A percentile compares a stretch with the other conserved stretches of the same genome.
phyloP scores from a whole-genome alignment of 1,139 yeast genomes.

The Saccharomyces hybrid region DNA sequence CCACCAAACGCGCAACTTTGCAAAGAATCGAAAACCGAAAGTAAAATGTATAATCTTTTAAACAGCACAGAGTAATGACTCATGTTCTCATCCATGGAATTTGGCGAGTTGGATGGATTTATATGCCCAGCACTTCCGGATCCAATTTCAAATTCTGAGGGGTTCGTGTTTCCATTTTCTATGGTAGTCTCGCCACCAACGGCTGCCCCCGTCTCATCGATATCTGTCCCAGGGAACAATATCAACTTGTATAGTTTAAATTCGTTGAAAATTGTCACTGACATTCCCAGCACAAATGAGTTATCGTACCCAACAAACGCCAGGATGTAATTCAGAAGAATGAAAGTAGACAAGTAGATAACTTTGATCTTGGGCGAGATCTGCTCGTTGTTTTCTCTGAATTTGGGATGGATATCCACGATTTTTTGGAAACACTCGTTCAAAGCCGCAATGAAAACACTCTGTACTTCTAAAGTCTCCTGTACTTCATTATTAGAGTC shows the following conservation, averaged over 20 bases:
- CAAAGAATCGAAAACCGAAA: constrained; percentile 47
- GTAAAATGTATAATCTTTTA: constrained; percentile 44
- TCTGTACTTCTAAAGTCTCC: constrained; percentile 18
- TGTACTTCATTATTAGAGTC: constrained; percentile 8
- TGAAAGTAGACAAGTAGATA: constrained; percentile 42
- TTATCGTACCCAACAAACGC: constrained; percentile 52
- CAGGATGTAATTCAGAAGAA: constrained; percentile 48
- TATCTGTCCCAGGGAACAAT: constrained; percentile 27
- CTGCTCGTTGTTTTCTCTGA: constrained; percentile 30
- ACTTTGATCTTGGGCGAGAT: constrained; percentile 34
- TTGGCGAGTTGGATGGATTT: not conserved
- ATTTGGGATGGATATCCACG: constrained; percentile 40
- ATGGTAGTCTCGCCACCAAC: not conserved
- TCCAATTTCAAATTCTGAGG: constrained; percentile 4
- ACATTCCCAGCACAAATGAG: constrained; percentile 46
- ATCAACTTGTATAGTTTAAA: constrained; percentile 42
- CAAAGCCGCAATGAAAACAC: constrained; percentile 26
- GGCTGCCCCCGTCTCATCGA: constrained; percentile 19
- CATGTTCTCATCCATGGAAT: constrained; percentile 27
- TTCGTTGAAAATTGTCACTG: constrained; percentile 53
- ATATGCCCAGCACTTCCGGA: not conserved
- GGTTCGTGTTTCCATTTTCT: constrained; percentile 9
- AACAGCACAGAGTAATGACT: constrained; percentile 36
- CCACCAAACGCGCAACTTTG: constrained; percentile 53
- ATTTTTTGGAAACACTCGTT: constrained; percentile 38